Base-by-base conservation (phyloP, 768 basidiomycete species). In the Amylocystis lapponica region DNA sequence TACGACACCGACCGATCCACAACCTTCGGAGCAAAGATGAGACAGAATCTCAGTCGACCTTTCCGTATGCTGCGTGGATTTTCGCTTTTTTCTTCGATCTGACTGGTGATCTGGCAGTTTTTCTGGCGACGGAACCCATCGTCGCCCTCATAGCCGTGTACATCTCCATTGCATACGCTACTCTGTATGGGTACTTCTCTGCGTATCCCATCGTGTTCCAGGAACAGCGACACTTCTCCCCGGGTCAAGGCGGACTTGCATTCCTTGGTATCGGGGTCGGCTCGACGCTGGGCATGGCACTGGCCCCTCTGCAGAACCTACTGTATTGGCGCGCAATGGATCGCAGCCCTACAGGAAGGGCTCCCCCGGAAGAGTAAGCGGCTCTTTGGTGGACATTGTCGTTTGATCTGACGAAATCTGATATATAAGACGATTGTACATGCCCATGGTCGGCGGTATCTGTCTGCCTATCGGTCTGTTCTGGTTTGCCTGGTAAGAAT, bases 191-290 rank as follows among this genome's bases (percentile, higher is more conserved):
- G 12, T 68, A 80, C 48, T 82, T 84, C 60, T 72, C 78, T 9
- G 79, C 75, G 6, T 79, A 74, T 56, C 78, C 77, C 9, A 75
- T 79, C 46, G 70, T 79, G 10, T 79, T 79, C 60, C 71, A 77
- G 51, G 60, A 71, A 11, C 72, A 74, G 52, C 67, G 72, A 13
- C 65, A 67, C 26, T 79, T 78, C 54, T 68, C 71, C 13, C 64
- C 76, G 8, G 78, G 77, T 1, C 59, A 77, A 52, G 69, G 72
- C 19, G 79, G 80, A 5, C 69, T 83, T 11, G 75, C 81, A 0
- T 85, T 83, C 59, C 66, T 80, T 35, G 81, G 81, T 3, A 70
- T 85, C 31, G 81, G 81, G 0, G 49, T 79, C 7, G 81, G 81
- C 0, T 73, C 78, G 35, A 51, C 71, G 20, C 20, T 74, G 3